phyloP scores from a whole-genome alignment of 1,284 basidiomycete species.

The Rhizoctonia solani region DNA sequence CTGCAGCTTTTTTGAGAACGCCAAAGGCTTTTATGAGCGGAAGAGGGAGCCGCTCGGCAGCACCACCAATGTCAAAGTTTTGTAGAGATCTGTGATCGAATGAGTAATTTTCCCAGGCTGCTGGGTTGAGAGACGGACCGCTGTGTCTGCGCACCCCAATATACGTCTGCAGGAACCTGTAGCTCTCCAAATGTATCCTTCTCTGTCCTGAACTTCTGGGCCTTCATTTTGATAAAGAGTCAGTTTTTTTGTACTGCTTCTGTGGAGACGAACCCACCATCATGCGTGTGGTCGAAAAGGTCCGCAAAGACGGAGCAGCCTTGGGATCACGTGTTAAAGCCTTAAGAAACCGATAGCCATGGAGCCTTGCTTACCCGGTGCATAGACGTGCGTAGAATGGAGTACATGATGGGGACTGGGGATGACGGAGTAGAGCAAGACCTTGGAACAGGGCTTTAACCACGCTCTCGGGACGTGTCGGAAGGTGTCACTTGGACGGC shows the following conservation, averaged over 20 bases:
- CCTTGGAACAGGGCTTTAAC: too few relatives aligned
- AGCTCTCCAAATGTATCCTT: conserved; percentile 92
- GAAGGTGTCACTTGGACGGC: conserved; percentile 1
- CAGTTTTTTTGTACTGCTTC: background rate
- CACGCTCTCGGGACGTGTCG: too few relatives aligned
- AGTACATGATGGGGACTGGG: conserved; percentile 5
- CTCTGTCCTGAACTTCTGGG: conserved; percentile 56
- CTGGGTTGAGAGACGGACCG: conserved; percentile 55
- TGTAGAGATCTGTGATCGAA: conserved; percentile 71
- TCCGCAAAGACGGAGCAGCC: conserved; percentile 29
- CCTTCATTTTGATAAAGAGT: background rate
- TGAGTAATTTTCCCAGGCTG: background rate
- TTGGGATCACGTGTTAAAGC: conserved; percentile 17
- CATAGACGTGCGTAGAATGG: conserved; percentile 10
- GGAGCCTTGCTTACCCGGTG: background rate
- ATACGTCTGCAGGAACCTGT: conserved; percentile 90
- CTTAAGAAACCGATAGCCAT: background rate
- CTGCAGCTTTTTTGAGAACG: conserved; percentile 96
- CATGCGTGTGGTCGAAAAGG: conserved; percentile 28
- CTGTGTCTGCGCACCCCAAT: conserved; percentile 99
- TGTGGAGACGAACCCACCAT: conserved; percentile 2
- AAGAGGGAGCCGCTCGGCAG: conserved; percentile 87
- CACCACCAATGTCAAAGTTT: conserved; percentile 99
- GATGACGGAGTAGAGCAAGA: background rate
- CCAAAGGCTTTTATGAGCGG: conserved; percentile 98